A percentile compares a stretch with the other conserved stretches of the same genome.
These are phyloP conservation scores for Herpetomonas tarakana DNA, from an alignment of 208 protist species.

Conservation along the genomic window DNA sequence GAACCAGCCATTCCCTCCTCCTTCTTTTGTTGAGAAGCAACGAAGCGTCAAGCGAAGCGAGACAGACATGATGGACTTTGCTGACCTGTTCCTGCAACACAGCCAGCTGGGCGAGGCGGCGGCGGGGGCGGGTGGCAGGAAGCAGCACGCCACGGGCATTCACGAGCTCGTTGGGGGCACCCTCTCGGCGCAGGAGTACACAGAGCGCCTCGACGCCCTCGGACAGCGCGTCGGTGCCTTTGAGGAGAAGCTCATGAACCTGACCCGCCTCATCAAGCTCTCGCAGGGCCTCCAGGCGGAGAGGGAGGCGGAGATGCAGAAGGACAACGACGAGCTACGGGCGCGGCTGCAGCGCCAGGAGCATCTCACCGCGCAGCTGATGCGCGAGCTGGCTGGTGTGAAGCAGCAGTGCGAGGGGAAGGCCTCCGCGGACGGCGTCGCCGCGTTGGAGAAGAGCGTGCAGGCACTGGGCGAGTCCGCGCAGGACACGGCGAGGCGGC, in stretches of 20 bases:
- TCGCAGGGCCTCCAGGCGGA: conserved; percentile 70
- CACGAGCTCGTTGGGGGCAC: conserved; percentile 64
- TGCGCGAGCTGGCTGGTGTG: conserved; percentile 32
- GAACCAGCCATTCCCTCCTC: too few relatives aligned
- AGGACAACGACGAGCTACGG: conserved; percentile 63
- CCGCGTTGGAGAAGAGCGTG: conserved; percentile 19
- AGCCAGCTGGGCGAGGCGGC: neutral
- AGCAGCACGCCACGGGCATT: conserved; percentile 12
- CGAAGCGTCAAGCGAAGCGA: too few relatives aligned
- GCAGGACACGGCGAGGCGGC: neutral
- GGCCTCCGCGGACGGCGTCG: conserved; percentile 20
- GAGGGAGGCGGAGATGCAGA: conserved; percentile 54
- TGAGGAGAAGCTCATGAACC: conserved; percentile 80
- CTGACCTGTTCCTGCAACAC: conserved; percentile 25
- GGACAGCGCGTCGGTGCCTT: conserved; percentile 39
- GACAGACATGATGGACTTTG: conserved; percentile 34
- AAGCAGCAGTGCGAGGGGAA: conserved; percentile 14
- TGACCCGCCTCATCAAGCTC: conserved; percentile 79
- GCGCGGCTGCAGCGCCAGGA: conserved; percentile 68
- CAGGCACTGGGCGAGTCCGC: conserved; percentile 5
- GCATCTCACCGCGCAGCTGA: conserved; percentile 42
- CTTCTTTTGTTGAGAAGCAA: too few relatives aligned
- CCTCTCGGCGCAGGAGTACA: conserved; percentile 59
- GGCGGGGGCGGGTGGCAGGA: neutral
- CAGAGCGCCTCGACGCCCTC: conserved; percentile 51